Evolutionary conservation across 2,329 filamentous ascomycete genomes (phyloP).

Genomic region (Scedosporium aurantiacum): DNA sequence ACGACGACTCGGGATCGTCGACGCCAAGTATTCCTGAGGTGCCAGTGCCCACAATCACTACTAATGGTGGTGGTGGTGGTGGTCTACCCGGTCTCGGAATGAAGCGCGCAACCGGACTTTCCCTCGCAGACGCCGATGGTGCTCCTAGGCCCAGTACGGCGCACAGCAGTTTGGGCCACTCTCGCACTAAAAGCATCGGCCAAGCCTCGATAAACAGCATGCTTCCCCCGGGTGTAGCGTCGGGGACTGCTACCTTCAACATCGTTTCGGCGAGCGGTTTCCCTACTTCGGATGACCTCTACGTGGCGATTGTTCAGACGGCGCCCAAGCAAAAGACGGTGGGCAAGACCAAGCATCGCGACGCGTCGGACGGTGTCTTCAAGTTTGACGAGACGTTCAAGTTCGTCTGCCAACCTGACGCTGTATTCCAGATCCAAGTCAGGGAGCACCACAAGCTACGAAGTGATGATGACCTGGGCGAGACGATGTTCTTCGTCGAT

Average conservation of each 20-base stretch:
- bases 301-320: constrained; percentile 59
- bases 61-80: constrained; percentile 20
- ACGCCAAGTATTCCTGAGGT: constrained; percentile 28
- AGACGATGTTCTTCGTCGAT: constrained; percentile 83
- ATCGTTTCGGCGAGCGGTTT: constrained; percentile 71
- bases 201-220: constrained; percentile 58
- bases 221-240: constrained; percentile 47
- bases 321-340: constrained; percentile 64
- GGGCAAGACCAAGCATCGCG: constrained; percentile 87
- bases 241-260: constrained; percentile 69
- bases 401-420: constrained; percentile 65
- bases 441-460: constrained; percentile 80
- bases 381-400: constrained; percentile 72
- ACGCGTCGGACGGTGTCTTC: constrained; percentile 54
- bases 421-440: constrained; percentile 76
- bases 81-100: constrained; percentile 22
- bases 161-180: constrained; percentile 23
- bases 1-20: constrained; percentile 39
- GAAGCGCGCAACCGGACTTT: constrained; percentile 26
- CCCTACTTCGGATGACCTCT: constrained; percentile 66
- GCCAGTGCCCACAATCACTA: constrained; percentile 26
- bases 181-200: constrained; percentile 46
- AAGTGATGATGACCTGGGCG: constrained; percentile 72
- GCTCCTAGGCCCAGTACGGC: not conserved
- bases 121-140: constrained; percentile 18